Evolutionary conservation across 257 asterid genomes (phyloP).

Genomic region (Nicotiana sylvestris): DNA sequence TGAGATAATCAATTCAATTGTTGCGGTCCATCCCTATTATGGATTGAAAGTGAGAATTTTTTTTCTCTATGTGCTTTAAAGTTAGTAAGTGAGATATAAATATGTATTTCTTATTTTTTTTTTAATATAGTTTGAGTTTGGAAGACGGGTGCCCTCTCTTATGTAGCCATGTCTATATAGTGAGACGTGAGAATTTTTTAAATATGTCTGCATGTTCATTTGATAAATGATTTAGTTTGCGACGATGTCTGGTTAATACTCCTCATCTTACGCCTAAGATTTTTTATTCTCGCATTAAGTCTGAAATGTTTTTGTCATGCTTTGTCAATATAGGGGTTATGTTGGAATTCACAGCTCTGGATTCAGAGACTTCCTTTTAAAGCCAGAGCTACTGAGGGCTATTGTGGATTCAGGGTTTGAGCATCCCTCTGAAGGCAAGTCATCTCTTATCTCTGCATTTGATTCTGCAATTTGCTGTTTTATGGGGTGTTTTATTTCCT

Average conservation of each 20-base stretch:
- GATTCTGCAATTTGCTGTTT: not conserved
- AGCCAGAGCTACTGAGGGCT: constrained; percentile 49
- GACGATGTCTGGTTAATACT: not conserved
- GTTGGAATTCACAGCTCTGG: constrained; percentile 51
- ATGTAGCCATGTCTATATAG: not conserved
- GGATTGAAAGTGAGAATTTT: not conserved
- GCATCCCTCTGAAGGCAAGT: constrained; percentile 55
- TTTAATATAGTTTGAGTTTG: not conserved
- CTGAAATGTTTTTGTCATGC: not conserved
- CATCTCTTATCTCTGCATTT: not conserved
- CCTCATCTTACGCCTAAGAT: not conserved
- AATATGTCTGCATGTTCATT: not conserved
- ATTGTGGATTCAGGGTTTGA: constrained; percentile 52
- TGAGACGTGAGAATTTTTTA: not conserved
- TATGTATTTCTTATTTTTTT: not conserved
- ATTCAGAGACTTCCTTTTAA: constrained; percentile 46
- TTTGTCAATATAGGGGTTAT: constrained; percentile 29
- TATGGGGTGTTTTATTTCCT: not conserved
- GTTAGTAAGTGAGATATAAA: not conserved
- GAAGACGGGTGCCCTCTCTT: not conserved
- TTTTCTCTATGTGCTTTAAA: not conserved
- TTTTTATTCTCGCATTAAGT: not conserved
- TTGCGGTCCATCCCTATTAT: not conserved
- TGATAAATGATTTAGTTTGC: not conserved
- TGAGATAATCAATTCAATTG: not conserved